These are phyloP conservation scores for Geotrichum histeridarum DNA, from an alignment of 1,139 yeast species.

Conservation along the genomic window DNA sequence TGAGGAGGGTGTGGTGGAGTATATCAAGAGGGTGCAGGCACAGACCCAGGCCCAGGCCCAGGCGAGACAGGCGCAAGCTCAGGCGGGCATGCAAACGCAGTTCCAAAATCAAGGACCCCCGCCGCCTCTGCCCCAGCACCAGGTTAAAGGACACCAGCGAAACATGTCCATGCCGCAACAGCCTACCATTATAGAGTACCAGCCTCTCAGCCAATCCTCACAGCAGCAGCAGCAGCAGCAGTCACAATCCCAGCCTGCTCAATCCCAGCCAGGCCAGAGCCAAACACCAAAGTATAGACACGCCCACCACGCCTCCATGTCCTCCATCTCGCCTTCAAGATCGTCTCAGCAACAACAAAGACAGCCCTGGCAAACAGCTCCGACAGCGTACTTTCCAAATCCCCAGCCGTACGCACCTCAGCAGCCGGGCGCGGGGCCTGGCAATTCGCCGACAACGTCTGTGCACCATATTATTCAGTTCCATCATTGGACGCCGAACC, in stretches of 20 bases:
- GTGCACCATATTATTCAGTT: conserved; percentile 23
- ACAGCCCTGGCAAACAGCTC: conserved; percentile 5
- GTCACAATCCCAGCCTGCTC: conserved; percentile 21
- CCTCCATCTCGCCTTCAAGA: conserved; percentile 11
- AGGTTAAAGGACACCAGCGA: conserved; percentile 23
- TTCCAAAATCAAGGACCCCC: conserved; percentile 8
- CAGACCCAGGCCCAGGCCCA: too few species aligned
- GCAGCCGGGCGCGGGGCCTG: conserved; percentile 8
- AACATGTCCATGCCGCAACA: conserved; percentile 28
- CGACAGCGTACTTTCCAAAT: conserved; percentile 8
- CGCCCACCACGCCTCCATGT: conserved; percentile 17
- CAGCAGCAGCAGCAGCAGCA: conserved; percentile 17
- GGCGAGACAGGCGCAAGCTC: too few species aligned
- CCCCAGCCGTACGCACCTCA: conserved; percentile 6
- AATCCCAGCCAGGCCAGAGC: conserved; percentile 16
- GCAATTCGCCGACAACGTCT: conserved; percentile 18
- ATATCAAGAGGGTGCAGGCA: too few species aligned
- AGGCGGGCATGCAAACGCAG: too few species aligned
- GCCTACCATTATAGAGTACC: conserved; percentile 21
- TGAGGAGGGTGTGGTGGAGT: too few species aligned
- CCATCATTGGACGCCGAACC: conserved; percentile 23
- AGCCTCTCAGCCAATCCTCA: conserved; percentile 16
- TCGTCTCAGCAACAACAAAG: not conserved
- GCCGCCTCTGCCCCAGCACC: conserved; percentile 17
- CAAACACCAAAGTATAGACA: conserved; percentile 19